These are phyloP conservation scores for Termitomyces sp. DNA, from an alignment of 768 basidiomycete species.

Conservation along the genomic window DNA sequence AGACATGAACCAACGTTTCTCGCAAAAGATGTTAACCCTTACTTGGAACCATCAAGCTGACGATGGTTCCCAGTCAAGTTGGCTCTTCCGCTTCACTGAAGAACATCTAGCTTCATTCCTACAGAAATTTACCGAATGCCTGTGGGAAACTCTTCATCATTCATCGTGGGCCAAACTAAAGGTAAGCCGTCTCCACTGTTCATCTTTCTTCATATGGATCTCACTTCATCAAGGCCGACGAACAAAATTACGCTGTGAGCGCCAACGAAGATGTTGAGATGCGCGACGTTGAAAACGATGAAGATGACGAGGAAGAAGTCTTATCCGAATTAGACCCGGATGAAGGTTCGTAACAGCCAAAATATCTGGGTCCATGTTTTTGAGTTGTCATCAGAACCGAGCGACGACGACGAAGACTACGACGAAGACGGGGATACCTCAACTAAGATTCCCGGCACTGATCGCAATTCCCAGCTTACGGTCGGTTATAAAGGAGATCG, in stretches of 20 bases:
- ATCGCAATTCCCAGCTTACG: constrained; percentile 83
- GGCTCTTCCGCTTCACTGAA: constrained; percentile 73
- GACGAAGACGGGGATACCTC: constrained; percentile 38
- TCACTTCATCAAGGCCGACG: constrained; percentile 55
- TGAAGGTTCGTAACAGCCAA: constrained; percentile 41
- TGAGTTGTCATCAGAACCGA: constrained; percentile 31
- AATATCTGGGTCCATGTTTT: not conserved
- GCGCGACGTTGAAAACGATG: constrained; percentile 71
- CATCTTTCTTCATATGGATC: not conserved
- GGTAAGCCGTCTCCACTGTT: constrained; percentile 33
- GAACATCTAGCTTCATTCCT: constrained; percentile 61
- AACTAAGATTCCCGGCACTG: constrained; percentile 45
- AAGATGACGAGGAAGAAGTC: constrained; percentile 79
- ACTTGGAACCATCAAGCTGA: constrained; percentile 82
- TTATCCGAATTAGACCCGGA: constrained; percentile 61
- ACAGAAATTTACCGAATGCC: constrained; percentile 57
- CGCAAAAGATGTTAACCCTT: constrained; percentile 60
- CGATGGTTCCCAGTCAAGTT: constrained; percentile 60
- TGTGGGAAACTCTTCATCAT: constrained; percentile 82
- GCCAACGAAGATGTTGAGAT: constrained; percentile 88
- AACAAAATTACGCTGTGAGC: constrained; percentile 78
- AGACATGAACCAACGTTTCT: constrained; percentile 73
- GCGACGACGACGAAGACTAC: constrained; percentile 37
- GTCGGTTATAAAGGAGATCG: constrained; percentile 95
- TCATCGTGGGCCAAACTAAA: constrained; percentile 78